Evolutionary conservation across 192 early-diverging fungal species (phyloP).

Genomic region (Linnemannia exigua): DNA sequence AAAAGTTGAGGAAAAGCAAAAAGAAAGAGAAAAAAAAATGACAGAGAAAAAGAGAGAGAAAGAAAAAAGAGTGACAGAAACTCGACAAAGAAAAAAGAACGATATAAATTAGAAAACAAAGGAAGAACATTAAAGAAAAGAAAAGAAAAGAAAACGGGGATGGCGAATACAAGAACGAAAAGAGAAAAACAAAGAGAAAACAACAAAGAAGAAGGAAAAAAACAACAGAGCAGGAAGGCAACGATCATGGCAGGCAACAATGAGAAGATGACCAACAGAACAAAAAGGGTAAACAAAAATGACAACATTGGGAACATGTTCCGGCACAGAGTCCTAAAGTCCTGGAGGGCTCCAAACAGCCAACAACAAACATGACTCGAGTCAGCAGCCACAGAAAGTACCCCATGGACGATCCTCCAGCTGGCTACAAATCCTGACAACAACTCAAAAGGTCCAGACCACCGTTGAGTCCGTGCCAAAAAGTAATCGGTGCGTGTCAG

Average conservation of each 20-base stretch:
- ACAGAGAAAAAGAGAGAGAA: background rate
- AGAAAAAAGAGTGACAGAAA: background rate
- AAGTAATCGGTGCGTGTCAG: too few relatives aligned
- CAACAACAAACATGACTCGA: too few relatives aligned
- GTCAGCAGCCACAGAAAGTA: too few relatives aligned
- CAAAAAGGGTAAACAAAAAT: background rate
- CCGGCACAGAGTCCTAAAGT: background rate
- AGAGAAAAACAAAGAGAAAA: conserved; percentile 13
- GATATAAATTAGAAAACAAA: background rate
- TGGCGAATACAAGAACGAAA: conserved; percentile 5
- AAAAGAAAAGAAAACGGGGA: background rate
- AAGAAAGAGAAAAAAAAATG: background rate
- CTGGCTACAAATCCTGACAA: background rate
- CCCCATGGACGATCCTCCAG: too few relatives aligned
- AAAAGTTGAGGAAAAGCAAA: background rate
- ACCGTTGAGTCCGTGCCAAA: too few relatives aligned
- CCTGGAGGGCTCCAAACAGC: background rate
- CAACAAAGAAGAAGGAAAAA: background rate
- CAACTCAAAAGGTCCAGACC: background rate
- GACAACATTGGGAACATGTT: background rate
- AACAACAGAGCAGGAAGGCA: background rate
- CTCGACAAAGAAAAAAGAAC: conserved; percentile 3
- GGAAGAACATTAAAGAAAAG: conserved; percentile 3
- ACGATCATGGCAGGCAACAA: background rate
- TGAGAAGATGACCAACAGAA: background rate